Percentiles rank a stretch among this genome's conserved stretches.
Evolutionary conservation across 768 basidiomycete genomes (phyloP).

Genomic region (Rhizopogon vesiculosus): DNA sequence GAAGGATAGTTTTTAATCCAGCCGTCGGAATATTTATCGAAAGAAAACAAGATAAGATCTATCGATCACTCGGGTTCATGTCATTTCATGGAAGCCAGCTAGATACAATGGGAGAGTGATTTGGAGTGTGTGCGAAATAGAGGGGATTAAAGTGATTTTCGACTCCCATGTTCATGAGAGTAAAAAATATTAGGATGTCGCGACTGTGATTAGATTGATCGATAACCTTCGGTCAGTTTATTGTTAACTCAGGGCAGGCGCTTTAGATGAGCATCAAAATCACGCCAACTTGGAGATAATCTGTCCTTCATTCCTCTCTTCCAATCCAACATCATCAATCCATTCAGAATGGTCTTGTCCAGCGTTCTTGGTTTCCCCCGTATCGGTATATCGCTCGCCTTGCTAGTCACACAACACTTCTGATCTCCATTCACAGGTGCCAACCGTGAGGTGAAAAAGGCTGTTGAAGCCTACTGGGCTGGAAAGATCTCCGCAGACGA

Average conservation of each 20-base stretch:
- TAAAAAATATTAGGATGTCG: not conserved
- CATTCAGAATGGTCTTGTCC: constrained; percentile 61
- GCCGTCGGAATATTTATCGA: not conserved
- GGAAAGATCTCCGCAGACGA: constrained; percentile 86
- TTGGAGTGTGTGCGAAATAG: constrained; percentile 5
- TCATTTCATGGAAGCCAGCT: not conserved
- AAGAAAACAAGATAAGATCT: no score
- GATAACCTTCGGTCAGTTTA: constrained; percentile 3
- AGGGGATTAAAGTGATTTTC: not conserved
- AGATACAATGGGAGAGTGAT: not conserved
- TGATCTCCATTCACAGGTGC: constrained; percentile 48
- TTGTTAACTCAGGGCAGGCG: constrained; percentile 30
- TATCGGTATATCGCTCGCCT: constrained; percentile 49
- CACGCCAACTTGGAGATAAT: constrained; percentile 5
- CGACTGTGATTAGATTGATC: constrained; percentile 14
- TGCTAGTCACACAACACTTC: not conserved
- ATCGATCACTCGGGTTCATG: no score
- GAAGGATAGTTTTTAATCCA: not conserved
- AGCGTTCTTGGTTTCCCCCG: constrained; percentile 92
- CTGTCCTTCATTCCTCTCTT: constrained; percentile 11
- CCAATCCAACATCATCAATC: constrained; percentile 8
- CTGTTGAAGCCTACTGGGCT: constrained; percentile 97
- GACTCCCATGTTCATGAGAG: constrained; percentile 18
- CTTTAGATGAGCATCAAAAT: constrained; percentile 21
- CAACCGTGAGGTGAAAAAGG: constrained; percentile 95